phyloP scores from a whole-genome alignment of 768 basidiomycete genomes.

The Saitozyma sp. region DNA sequence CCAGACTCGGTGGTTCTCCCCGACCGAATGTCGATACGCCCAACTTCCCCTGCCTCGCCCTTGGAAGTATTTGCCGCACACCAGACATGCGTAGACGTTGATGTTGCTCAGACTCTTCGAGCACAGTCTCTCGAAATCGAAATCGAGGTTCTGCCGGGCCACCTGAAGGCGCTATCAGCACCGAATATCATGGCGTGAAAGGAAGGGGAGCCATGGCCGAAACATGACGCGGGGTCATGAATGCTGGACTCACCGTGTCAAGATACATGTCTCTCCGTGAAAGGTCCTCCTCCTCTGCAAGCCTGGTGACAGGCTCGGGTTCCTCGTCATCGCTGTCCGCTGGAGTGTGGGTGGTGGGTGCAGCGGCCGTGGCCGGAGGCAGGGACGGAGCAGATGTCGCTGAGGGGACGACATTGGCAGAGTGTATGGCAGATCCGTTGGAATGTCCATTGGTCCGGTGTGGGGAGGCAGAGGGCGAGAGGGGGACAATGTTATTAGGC shows the following conservation, averaged over 20 bases:
- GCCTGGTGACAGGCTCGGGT: slow-evolving; percentile 35
- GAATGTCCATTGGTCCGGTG: slow-evolving; percentile 60
- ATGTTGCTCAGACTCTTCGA: slow-evolving; percentile 94
- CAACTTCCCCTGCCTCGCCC: slow-evolving; percentile 90
- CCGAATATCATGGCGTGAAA: background rate
- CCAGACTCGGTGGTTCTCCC: slow-evolving; percentile 98
- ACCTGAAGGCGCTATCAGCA: slow-evolving; percentile 60
- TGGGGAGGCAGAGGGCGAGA: slow-evolving; percentile 16
- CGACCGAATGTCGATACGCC: slow-evolving; percentile 94
- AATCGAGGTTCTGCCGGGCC: slow-evolving; percentile 85
- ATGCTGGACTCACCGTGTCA: slow-evolving; percentile 71
- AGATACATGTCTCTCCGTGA: slow-evolving; percentile 81
- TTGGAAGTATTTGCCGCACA: slow-evolving; percentile 98
- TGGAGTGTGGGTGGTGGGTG: too few species aligned
- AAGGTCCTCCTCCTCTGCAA: slow-evolving; percentile 42
- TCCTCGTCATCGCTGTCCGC: slow-evolving; percentile 45
- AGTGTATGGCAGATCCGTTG: slow-evolving; percentile 60
- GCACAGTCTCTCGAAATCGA: slow-evolving; percentile 99
- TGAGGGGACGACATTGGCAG: slow-evolving; percentile 65
- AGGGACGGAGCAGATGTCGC: slow-evolving; percentile 63
- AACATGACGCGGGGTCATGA: background rate
- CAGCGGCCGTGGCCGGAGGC: slow-evolving; percentile 64
- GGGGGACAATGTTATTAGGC: slow-evolving; percentile 1
- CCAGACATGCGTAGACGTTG: slow-evolving; percentile 95
- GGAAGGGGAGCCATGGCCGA: background rate